phyloP scores from a whole-genome alignment of 306 rosid species.

The Quercus variabilis region DNA sequence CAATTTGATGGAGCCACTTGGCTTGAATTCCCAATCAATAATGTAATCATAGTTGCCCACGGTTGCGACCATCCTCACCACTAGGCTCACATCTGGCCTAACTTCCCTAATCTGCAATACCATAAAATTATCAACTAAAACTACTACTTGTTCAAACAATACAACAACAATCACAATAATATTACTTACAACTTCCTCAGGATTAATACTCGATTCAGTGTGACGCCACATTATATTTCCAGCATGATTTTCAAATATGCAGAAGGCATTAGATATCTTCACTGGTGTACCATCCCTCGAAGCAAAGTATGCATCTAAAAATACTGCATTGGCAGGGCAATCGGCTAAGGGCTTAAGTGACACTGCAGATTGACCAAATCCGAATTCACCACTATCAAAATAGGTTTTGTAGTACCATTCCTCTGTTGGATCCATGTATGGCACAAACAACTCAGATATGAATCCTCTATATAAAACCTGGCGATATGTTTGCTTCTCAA shows the following conservation, averaged over 20 bases:
- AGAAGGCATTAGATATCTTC: constrained; percentile 41
- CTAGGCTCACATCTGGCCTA: constrained; percentile 42
- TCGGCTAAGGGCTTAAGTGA: constrained; percentile 39
- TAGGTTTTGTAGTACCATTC: constrained; percentile 53
- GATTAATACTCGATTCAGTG: constrained; percentile 28
- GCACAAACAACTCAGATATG: constrained; percentile 53
- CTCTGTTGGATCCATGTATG: constrained; percentile 62
- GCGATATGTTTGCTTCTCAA: constrained; percentile 30
- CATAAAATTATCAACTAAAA: too few species aligned
- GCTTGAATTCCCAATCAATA: constrained; percentile 56
- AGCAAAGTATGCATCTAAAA: constrained; percentile 46
- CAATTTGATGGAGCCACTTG: constrained; percentile 51
- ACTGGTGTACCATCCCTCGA: constrained; percentile 37
- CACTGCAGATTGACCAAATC: constrained; percentile 48
- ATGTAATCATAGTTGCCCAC: constrained; percentile 54
- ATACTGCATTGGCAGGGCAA: constrained; percentile 58
- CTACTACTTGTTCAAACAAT: too few species aligned
- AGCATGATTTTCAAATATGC: constrained; percentile 54
- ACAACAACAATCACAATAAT: background rate
- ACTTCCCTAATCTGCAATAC: constrained; percentile 15
- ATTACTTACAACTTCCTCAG: constrained; percentile 17
- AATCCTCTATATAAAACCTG: constrained; percentile 55
- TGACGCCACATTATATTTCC: constrained; percentile 72
- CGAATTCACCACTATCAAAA: constrained; percentile 54
- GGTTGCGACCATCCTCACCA: constrained; percentile 48